phyloP scores from a whole-genome alignment of 306 rosid genomes.

The Begonia loranthoides region DNA sequence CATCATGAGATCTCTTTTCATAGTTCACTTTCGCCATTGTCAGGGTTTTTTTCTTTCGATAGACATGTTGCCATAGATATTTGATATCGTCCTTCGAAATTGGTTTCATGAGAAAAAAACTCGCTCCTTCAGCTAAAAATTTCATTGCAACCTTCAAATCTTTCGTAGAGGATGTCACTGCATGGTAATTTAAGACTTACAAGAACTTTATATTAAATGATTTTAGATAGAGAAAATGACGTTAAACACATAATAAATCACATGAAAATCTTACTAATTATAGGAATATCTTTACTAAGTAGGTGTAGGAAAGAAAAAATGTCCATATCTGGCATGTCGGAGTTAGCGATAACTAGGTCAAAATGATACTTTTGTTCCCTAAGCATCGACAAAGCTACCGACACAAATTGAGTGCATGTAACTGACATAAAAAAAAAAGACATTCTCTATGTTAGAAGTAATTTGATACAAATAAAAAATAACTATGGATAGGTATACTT shows the following conservation, averaged over 20 bases:
- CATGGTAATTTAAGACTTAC: neutral
- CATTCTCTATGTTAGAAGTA: neutral
- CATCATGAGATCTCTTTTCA: slow-evolving; percentile 4
- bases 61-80: slow-evolving; percentile 28
- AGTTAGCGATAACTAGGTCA: slow-evolving; percentile 31
- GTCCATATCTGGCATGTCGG: slow-evolving; percentile 23
- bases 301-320: slow-evolving; percentile 7
- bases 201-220: too few species aligned
- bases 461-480: neutral
- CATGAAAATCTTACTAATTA: too few species aligned
- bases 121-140: slow-evolving; percentile 19
- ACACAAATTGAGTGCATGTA: slow-evolving; percentile 14
- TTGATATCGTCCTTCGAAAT: slow-evolving; percentile 22
- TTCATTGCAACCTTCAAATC: slow-evolving; percentile 4
- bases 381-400: slow-evolving; percentile 36
- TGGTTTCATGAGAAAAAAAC: slow-evolving; percentile 36
- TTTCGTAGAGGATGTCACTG: slow-evolving; percentile 20
- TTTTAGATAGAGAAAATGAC: neutral
- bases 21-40: neutral
- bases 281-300: neutral
- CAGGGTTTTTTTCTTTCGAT: slow-evolving; percentile 1
- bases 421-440: slow-evolving; percentile 17
- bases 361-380: slow-evolving; percentile 10
- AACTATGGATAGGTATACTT: too few species aligned
- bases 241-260: neutral